These are phyloP conservation scores for Phragmites australis DNA, from an alignment of 176 grass and related monocot genomes.

Conservation along the genomic window DNA sequence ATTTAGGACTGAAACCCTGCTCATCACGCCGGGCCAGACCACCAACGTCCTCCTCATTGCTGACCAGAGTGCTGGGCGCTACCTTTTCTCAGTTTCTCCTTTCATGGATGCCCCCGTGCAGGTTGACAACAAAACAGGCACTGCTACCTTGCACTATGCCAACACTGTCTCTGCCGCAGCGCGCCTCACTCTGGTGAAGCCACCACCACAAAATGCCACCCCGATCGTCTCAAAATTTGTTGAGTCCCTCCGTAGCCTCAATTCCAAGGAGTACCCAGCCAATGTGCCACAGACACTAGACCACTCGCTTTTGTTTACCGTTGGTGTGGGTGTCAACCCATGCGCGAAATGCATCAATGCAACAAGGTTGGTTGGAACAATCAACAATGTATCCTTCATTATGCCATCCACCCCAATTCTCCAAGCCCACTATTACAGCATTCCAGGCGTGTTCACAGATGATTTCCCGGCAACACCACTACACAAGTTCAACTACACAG, in stretches of 20 bases:
- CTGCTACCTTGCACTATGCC: constrained; percentile 51
- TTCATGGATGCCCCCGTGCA: constrained; percentile 62
- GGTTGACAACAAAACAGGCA: constrained; percentile 61
- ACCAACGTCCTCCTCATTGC: constrained; percentile 62
- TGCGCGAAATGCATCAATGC: constrained; percentile 56
- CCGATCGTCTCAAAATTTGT: constrained; percentile 45
- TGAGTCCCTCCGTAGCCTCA: constrained; percentile 61
- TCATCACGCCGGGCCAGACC: constrained; percentile 72
- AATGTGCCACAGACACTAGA: constrained; percentile 56
- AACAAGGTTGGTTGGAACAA: constrained; percentile 42
- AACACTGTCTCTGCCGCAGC: constrained; percentile 32
- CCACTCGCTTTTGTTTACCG: constrained; percentile 62
- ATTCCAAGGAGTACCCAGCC: constrained; percentile 62
- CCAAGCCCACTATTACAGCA: constrained; percentile 70
- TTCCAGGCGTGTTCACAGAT: constrained; percentile 60
- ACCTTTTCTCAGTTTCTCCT: constrained; percentile 64
- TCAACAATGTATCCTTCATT: constrained; percentile 69
- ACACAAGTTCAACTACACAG: constrained; percentile 64
- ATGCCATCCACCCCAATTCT: constrained; percentile 62
- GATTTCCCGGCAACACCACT: constrained; percentile 58
- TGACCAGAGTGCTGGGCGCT: constrained; percentile 48
- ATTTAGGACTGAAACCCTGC: constrained; percentile 59
- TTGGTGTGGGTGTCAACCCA: constrained; percentile 60
- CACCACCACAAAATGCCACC: constrained; percentile 59
- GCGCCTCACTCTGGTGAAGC: constrained; percentile 39